Conservation (phyloP, 331 rosid species). For the Cydonia oblonga region DNA sequence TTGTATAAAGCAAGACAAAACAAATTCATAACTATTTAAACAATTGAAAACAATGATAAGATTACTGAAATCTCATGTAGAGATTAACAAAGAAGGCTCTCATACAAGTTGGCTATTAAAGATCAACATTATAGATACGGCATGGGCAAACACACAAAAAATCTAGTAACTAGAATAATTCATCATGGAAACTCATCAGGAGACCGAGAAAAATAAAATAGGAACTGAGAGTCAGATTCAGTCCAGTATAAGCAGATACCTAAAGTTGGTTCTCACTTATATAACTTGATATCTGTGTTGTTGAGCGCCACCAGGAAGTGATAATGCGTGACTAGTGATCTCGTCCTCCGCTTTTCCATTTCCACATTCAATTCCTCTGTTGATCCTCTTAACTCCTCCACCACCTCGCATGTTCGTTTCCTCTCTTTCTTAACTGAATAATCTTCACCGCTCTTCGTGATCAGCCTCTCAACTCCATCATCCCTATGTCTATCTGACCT, state of each 20-base stretch:
- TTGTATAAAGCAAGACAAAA: background rate
- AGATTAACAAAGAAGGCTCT: too few species aligned
- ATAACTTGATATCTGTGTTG: slow-evolving; percentile 82
- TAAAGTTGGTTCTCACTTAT: slow-evolving; percentile 25
- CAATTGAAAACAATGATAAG: too few species aligned
- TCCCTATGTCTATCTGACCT: slow-evolving; percentile 42
- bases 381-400: slow-evolving; percentile 57
- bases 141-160: background rate
- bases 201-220: background rate
- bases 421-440: slow-evolving; percentile 34
- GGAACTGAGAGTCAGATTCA: background rate
- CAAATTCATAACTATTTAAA: background rate
- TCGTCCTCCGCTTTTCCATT: slow-evolving; percentile 91
- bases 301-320: slow-evolving; percentile 77
- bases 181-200: background rate
- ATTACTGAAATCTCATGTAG: too few species aligned
- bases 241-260: background rate
- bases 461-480: slow-evolving; percentile 44
- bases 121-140: too few species aligned
- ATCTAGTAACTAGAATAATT: background rate
- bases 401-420: slow-evolving; percentile 35
- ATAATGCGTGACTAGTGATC: slow-evolving; percentile 72
- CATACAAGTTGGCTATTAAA: too few species aligned
- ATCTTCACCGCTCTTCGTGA: slow-evolving; percentile 38
- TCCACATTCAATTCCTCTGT: slow-evolving; percentile 72